Evolutionary conservation across 768 basidiomycete genomes (phyloP), one percentile per base, ranked within the genome.

Genomic region (Podaxis pistillaris): DNA sequence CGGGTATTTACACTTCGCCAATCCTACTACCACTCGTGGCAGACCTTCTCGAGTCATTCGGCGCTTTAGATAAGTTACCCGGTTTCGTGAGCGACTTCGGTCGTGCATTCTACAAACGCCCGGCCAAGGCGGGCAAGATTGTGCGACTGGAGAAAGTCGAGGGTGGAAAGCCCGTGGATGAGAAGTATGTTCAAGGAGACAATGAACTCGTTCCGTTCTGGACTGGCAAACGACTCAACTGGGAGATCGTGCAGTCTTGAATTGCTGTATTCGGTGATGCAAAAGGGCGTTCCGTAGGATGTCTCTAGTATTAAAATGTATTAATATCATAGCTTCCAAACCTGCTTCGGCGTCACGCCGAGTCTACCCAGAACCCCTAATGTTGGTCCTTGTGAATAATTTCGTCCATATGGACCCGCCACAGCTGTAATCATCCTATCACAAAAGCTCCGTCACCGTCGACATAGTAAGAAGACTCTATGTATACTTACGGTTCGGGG

Each of bases 1-100:
- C 97, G 9, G 97, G 97, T 0, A 87, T 98, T 57, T 98, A 98
- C 74, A 98, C 97, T 1, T 93, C 92, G 3, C 91, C 95, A 4
- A 89, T 96, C 67, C 81, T 99, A 19, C 82, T 99, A 15, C 95
- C 97, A 1, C 82, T 98, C 13, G 86, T 92, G 0, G 95, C 96
- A 0, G 88, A 96, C 65, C 78, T 97, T 33, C 80, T 98, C 40
- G 93, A 94, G 64, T 88, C 91, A 4, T 93, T 94, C 64, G 90
- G 86, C 17, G 94, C 95, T 36, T 75, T 98, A 53, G 89, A 95
- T 66, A 86, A 83, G 70, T 79, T 99, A 7, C 82, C 88, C 68
- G 86, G 82, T 0, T 99, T 97, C 70, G 92, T 87, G 53, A 90
- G 91, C 71, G 73, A 70, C 7, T 81, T 89, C 68, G 97, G 97